Base-by-base conservation (phyloP, 345 rosid species). In the Eucalyptus curtisii region DNA sequence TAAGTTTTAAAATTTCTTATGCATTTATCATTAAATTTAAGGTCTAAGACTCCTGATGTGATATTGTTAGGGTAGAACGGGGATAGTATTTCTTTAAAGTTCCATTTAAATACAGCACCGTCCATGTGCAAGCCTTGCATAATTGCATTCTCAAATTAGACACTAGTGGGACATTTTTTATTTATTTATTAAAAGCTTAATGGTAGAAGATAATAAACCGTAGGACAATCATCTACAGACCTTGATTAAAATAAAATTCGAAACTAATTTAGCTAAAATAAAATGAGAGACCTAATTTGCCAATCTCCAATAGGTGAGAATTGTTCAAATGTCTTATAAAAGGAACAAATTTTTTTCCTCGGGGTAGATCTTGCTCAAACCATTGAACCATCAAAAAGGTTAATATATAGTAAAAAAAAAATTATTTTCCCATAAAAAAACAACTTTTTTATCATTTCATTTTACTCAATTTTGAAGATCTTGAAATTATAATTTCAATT, bases 361-460 rank as follows among this genome's bases (percentile, higher is more conserved):
- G 10, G 20, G 40, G 8, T 66, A 66, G 40, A 31, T 66, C 8
- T 66, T 13, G 3, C 71, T 64, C 9, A 64, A 1, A 68, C 80
- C 68, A 27, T 59, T 59, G 7, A 59, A 25, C 68, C 3, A 30
- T 59, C 31, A 16, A 12, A 27, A 27, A 27, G 2, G 31, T 59
- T 59, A 13, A 59, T 59, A 27, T 59, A 59, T 59, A 59, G 68
- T n/a, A n/a, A 25, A 59, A 59, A 59, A 27, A 6, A 27, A 59
- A 13, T 59, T 59, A 4, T 59, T 59, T 59, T 12, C 31, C 31
- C 4, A 7, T 3, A 57, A 5, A 5, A 49, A 49, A 14, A 22
- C 1, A 0, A 2, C 1, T 6, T 27, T 27, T 59, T 59, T 25
- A 6, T 59, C 4, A 13, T 59, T 27, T 27, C 68, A 1, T 8